phyloP scores from a whole-genome alignment of 2,329 filamentous ascomycete genomes.

The Penicillium sp. region DNA sequence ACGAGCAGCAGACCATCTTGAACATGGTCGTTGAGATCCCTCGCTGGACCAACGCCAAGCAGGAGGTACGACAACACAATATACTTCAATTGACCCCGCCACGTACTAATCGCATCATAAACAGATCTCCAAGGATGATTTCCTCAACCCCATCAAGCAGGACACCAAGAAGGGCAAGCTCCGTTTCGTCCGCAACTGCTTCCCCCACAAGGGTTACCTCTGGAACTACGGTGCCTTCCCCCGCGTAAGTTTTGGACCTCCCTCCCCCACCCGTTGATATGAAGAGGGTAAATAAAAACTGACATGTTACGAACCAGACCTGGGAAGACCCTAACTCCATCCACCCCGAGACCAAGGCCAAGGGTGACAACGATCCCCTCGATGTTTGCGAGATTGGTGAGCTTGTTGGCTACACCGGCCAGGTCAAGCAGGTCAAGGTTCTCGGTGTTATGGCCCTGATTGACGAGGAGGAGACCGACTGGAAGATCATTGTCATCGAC shows the following conservation, averaged over 20 bases:
- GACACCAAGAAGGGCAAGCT: constrained; percentile 99
- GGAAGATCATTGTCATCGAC: constrained; percentile 99
- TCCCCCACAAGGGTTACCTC: constrained; percentile 99
- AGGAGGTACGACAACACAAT: constrained; percentile 68
- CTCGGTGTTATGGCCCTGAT: constrained; percentile 98
- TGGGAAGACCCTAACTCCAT: constrained; percentile 97
- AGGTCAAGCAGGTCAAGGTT: constrained; percentile 99
- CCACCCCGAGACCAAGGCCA: constrained; percentile 99
- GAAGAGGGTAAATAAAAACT: constrained; percentile 11
- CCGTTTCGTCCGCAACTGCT: constrained; percentile 99
- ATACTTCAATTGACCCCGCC: background rate
- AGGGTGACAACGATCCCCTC: constrained; percentile 98
- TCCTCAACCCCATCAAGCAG: constrained; percentile 99
- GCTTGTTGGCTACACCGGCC: constrained; percentile 90
- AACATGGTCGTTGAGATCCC: constrained; percentile 99
- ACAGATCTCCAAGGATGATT: constrained; percentile 97
- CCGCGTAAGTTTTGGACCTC: constrained; percentile 61
- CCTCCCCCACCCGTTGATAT: background rate
- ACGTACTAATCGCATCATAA: constrained; percentile 19
- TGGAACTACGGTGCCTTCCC: constrained; percentile 99
- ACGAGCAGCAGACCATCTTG: constrained; percentile 88
- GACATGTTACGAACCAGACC: constrained; percentile 58
- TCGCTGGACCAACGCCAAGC: constrained; percentile 99
- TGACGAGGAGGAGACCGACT: constrained; percentile 99
- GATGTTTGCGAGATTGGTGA: constrained; percentile 99